phyloP scores from a whole-genome alignment of 768 basidiomycete species.

The Amanita pseudoporphyria region DNA sequence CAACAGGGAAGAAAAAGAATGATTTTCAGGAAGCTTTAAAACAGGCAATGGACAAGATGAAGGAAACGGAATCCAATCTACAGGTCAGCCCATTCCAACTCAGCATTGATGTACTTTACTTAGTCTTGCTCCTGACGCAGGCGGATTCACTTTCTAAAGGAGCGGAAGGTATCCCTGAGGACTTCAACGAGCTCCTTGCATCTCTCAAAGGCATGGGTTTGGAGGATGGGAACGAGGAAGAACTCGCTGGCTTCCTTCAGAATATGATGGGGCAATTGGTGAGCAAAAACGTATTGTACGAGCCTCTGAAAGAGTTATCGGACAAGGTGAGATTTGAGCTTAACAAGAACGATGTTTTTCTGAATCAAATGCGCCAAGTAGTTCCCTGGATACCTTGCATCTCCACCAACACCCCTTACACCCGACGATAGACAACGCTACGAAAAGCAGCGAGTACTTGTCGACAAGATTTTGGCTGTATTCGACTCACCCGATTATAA shows the following conservation, averaged over 20 bases:
- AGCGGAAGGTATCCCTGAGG: constrained; percentile 21
- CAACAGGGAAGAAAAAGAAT: constrained; percentile 10
- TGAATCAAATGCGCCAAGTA: constrained; percentile 16
- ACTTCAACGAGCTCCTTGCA: constrained; percentile 44
- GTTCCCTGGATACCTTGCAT: constrained; percentile 71
- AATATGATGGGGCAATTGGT: constrained; percentile 75
- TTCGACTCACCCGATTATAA: constrained; percentile 56
- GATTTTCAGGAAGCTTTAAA: constrained; percentile 64
- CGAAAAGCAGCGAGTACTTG: constrained; percentile 46
- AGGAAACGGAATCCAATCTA: constrained; percentile 50
- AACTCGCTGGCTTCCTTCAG: constrained; percentile 63
- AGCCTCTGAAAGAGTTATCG: constrained; percentile 73
- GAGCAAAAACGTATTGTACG: constrained; percentile 78
- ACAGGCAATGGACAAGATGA: constrained; percentile 66
- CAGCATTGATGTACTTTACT: neutral
- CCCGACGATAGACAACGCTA: constrained; percentile 55
- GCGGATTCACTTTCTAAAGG: constrained; percentile 11
- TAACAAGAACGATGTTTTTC: neutral
- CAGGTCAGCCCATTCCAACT: constrained; percentile 25
- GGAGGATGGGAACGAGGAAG: constrained; percentile 30
- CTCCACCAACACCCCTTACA: constrained; percentile 43
- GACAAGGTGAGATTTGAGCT: constrained; percentile 41
- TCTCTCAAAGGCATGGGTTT: constrained; percentile 32
- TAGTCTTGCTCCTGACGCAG: constrained; percentile 10
- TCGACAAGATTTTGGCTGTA: constrained; percentile 47